phyloP scores from a whole-genome alignment of 2,329 filamentous ascomycete genomes.

The Chaetothyriales sp. region DNA sequence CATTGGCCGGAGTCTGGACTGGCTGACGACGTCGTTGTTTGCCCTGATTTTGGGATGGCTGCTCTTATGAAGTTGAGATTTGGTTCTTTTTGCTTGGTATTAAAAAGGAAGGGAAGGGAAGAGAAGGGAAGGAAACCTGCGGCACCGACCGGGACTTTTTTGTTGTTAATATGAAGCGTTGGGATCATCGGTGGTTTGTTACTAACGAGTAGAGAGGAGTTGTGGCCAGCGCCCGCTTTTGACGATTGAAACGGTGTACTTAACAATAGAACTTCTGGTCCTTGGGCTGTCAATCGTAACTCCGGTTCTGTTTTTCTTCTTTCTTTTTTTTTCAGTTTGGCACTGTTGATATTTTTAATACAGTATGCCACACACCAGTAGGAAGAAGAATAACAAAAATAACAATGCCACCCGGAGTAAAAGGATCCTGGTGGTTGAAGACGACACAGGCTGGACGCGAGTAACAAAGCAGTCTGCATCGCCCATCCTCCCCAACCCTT shows the following conservation, averaged over 20 bases:
- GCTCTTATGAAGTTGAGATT: not conserved
- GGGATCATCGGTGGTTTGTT: not conserved
- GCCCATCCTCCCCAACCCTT: not conserved
- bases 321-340: not conserved
- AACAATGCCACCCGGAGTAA: constrained; percentile 3
- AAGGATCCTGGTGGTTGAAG: constrained; percentile 4
- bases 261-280: too few relatives aligned
- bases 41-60: not conserved
- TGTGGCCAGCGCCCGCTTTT: not conserved
- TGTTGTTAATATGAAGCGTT: not conserved
- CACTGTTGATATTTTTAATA: not conserved
- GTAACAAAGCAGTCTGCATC: constrained; percentile 4
- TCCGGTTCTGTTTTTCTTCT: not conserved
- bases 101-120: not conserved
- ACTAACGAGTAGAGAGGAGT: not conserved
- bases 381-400: constrained; percentile 8
- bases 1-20: not conserved
- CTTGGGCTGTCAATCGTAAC: too few relatives aligned
- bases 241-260: not conserved
- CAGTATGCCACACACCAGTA: constrained; percentile 12
- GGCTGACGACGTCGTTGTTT: not conserved
- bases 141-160: not conserved
- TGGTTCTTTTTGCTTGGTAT: not conserved
- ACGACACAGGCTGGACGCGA: constrained; percentile 12
- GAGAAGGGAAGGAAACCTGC: too few relatives aligned